These are phyloP conservation scores for Carnegiea gigantea DNA, from an alignment of 179 eudicot species.

Conservation along the genomic window DNA sequence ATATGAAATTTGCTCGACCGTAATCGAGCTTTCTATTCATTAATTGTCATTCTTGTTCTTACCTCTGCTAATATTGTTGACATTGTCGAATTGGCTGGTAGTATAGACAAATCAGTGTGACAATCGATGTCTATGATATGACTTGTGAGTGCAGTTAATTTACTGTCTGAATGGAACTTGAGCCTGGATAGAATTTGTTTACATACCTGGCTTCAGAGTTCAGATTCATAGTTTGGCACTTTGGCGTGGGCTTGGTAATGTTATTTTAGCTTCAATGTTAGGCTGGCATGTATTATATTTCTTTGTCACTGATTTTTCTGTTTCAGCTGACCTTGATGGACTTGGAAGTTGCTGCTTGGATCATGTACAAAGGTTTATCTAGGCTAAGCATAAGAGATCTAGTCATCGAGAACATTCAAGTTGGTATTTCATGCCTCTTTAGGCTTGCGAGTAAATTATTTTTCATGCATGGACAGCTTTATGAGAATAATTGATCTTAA, in stretches of 20 bases:
- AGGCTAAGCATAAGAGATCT: not conserved
- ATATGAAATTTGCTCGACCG: not conserved
- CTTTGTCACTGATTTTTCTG: not conserved
- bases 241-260: not conserved
- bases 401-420: not conserved
- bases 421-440: not conserved
- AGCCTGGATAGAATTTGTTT: not conserved
- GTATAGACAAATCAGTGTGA: too few relatives aligned
- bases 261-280: not conserved
- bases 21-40: constrained; percentile 8
- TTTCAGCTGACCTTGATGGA: not conserved
- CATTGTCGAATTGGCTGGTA: not conserved
- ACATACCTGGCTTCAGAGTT: not conserved
- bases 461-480: not conserved
- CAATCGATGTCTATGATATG: not conserved
- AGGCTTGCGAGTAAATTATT: not conserved
- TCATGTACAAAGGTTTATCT: not conserved
- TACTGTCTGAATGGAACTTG: not conserved
- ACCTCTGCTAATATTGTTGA: not conserved
- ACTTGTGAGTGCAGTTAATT: not conserved
- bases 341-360: not conserved
- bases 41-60: not conserved
- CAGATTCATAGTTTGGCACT: not conserved
- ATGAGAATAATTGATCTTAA: not conserved
- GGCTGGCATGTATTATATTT: not conserved